These are phyloP conservation scores for Boletus edulis DNA, from an alignment of 768 basidiomycete genomes.

Conservation along the genomic window DNA sequence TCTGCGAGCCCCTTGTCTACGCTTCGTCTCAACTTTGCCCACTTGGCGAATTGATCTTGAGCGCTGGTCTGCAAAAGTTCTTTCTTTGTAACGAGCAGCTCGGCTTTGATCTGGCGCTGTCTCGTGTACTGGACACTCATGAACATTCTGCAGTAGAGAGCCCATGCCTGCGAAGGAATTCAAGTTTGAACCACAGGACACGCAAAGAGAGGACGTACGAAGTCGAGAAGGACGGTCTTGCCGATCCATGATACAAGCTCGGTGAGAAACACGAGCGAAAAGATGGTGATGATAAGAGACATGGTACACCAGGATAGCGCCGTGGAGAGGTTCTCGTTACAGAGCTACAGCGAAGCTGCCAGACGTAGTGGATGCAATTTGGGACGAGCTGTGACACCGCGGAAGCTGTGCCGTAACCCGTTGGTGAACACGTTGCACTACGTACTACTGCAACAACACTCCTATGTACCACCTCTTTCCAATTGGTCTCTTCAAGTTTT, in stretches of 20 bases:
- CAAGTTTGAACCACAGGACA: slow-evolving; percentile 2
- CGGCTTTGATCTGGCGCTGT: slow-evolving; percentile 73
- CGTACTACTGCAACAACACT: neutral
- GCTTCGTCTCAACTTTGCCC: slow-evolving; percentile 89
- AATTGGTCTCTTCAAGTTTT: too few species aligned
- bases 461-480: too few species aligned
- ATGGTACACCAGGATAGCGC: slow-evolving; percentile 36
- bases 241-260: slow-evolving; percentile 90
- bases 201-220: slow-evolving; percentile 49
- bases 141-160: slow-evolving; percentile 65
- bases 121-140: slow-evolving; percentile 50
- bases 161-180: slow-evolving; percentile 58
- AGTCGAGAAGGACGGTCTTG: slow-evolving; percentile 74
- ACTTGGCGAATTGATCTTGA: slow-evolving; percentile 97
- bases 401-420: neutral
- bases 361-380: neutral
- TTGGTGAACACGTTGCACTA: slow-evolving; percentile 13
- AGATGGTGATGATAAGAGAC: slow-evolving; percentile 81
- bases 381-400: too few species aligned
- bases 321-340: slow-evolving; percentile 1
- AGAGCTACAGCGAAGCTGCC: slow-evolving; percentile 1
- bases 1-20: slow-evolving; percentile 92
- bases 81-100: slow-evolving; percentile 76
- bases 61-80: slow-evolving; percentile 89
- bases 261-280: slow-evolving; percentile 76